Conservation (phyloP, 2,329 filamentous ascomycete species). For the Achaetomium macrosporum region DNA sequence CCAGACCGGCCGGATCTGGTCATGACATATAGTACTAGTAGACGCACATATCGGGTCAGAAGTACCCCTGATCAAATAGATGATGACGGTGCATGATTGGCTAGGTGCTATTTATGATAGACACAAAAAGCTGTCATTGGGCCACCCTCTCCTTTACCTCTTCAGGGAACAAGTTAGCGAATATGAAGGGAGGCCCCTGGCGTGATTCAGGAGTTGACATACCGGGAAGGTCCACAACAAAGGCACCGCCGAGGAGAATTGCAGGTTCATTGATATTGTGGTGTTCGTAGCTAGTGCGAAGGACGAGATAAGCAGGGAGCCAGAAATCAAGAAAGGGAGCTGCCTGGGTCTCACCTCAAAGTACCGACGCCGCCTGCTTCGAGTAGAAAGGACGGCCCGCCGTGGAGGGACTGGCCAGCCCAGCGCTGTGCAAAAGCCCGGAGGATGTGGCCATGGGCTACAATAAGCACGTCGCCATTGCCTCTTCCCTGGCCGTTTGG, state of each 20-base stretch:
- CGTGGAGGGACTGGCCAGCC: constrained; percentile 65
- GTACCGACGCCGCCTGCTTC: constrained; percentile 83
- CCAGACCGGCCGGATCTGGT: neutral
- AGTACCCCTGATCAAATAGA: no score
- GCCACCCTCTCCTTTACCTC: neutral
- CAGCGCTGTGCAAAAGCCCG: constrained; percentile 84
- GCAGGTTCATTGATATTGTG: constrained; percentile 72
- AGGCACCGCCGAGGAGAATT: constrained; percentile 69
- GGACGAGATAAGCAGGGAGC: neutral
- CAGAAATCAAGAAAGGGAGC: constrained; percentile 1
- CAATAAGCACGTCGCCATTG: constrained; percentile 63
- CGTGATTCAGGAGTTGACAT: neutral
- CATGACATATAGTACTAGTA: neutral
- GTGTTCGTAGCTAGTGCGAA: constrained; percentile 63
- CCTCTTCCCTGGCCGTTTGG: constrained; percentile 31
- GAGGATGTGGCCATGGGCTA: constrained; percentile 87
- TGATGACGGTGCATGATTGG: no score
- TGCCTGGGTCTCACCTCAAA: constrained; percentile 51
- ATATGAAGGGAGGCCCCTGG: neutral
- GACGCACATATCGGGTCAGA: no score
- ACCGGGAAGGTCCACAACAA: constrained; percentile 42
- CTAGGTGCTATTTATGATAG: no score
- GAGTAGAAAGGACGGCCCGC: constrained; percentile 74
- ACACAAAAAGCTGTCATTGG: no score
- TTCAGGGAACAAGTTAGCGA: neutral